Conservation (phyloP, 106 monocot genomes). For the Dioscorea dumetorum region DNA sequence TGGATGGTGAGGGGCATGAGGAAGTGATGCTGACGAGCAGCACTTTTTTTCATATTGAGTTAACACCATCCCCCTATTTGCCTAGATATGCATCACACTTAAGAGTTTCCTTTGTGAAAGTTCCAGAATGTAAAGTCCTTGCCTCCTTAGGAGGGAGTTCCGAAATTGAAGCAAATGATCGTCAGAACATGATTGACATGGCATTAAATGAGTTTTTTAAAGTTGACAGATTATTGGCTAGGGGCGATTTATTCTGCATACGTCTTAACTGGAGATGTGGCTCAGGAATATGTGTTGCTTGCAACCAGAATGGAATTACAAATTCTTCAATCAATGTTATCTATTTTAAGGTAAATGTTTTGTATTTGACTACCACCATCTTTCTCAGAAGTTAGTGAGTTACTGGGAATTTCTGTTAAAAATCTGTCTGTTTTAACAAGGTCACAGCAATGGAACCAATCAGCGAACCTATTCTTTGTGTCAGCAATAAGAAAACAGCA, state of each 20-base stretch:
- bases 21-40: slow-evolving; percentile 6
- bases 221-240: slow-evolving; percentile 67
- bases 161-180: slow-evolving; percentile 48
- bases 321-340: slow-evolving; percentile 31
- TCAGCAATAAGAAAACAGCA: slow-evolving; percentile 60
- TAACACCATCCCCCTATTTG: slow-evolving; percentile 52
- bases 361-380: neutral
- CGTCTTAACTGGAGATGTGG: slow-evolving; percentile 67
- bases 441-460: slow-evolving; percentile 73
- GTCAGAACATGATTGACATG: slow-evolving; percentile 73
- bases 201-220: slow-evolving; percentile 75
- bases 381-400: neutral
- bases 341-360: slow-evolving; percentile 75
- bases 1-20: slow-evolving; percentile 19
- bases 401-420: neutral
- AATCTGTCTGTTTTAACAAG: slow-evolving; percentile 24
- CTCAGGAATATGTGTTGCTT: slow-evolving; percentile 61
- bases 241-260: slow-evolving; percentile 77
- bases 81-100: slow-evolving; percentile 86
- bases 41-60: slow-evolving; percentile 29
- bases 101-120: slow-evolving; percentile 77
- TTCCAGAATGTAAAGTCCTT: slow-evolving; percentile 73
- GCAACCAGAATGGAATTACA: slow-evolving; percentile 25
- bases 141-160: slow-evolving; percentile 54
- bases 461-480: slow-evolving; percentile 55